Evolutionary conservation across 805 yeast species (phyloP), one percentile per base, ranked within the genome.

Genomic region (Scheffersomyces coipomensis): DNA sequence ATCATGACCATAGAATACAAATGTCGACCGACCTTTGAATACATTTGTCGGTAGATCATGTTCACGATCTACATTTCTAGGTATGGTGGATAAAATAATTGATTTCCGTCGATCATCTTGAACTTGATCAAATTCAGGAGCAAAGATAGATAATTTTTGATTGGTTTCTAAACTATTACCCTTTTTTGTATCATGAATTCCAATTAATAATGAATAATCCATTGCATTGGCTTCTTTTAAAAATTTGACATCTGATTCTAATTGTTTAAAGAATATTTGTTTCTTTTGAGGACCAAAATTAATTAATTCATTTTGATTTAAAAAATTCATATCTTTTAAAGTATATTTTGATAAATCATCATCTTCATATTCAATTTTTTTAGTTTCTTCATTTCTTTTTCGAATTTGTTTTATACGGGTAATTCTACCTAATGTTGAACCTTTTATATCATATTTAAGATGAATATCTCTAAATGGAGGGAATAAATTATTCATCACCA

Each of bases 401-500:
- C n/a, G n/a, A n/a, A n/a, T n/a, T 13, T 33, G 24, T 7, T 58
- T 62, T 4, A 66, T 53, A 41, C 63, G 58, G 0, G 84, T 88
- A 46, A 62, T 65, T 49, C 95, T 73, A 2, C 97, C 97, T 71
- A 85, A 75, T 0, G 95, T 79, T 0, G 97, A 88, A 1, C 99
- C 99, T 58, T 93, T 93, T 58, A 93, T 74, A 58, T 93, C 99
- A 62, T 79, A 93, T 30, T 89, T 86, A 30, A 76, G 66, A 58
- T 89, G 95, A 39, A 91, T 82, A 46, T 86, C 93, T 35, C 89
- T 73, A 54, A 87, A 88, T 5, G 97, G 95, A 0, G 99, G 98
- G 64, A 95, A 93, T 35, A 93, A 73, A 56, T 93, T 93, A 69
- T 93, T 93, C 99, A 93, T 93, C 24, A 93, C 97, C 39, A 93